Conservation (phyloP, 23 red algal species). For the Agarophyton chilense region DNA sequence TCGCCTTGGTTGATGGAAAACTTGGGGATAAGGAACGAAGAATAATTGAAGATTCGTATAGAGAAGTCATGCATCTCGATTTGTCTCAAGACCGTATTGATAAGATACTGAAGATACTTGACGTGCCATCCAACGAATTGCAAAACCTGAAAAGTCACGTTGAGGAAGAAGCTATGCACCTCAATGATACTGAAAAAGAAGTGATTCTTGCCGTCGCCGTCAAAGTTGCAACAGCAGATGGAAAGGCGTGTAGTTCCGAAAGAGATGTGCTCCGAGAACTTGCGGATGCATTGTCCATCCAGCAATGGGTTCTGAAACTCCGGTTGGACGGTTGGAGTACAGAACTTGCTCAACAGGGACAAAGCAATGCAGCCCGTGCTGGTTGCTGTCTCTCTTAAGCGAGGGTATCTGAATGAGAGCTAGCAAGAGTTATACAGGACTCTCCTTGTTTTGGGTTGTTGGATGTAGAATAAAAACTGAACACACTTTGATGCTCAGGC, state of each 20-base stretch:
- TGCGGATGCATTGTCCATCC: background rate
- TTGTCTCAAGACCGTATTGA: background rate
- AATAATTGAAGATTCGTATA: background rate
- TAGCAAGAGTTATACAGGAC: no score
- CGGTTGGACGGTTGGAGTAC: background rate
- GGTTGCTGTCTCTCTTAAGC: no score
- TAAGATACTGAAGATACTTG: background rate
- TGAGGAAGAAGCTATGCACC: background rate
- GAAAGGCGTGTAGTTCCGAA: background rate
- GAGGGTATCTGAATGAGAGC: no score
- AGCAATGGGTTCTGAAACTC: slow-evolving; percentile 20
- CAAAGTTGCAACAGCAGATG: slow-evolving; percentile 19
- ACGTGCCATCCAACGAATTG: background rate
- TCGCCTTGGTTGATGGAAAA: slow-evolving; percentile 16
- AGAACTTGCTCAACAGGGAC: no score
- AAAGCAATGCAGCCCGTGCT: no score
- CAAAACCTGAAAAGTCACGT: background rate
- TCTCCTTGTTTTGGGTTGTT: no score
- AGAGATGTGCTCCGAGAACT: background rate
- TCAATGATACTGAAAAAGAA: slow-evolving; percentile 12
- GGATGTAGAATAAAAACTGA: no score
- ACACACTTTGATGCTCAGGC: no score
- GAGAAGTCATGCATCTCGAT: background rate
- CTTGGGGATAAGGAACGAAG: background rate
- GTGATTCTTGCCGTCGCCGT: slow-evolving; percentile 30